Percentiles rank a stretch among this genome's conserved stretches.
These are phyloP conservation scores for Coemansia javaensis DNA, from an alignment of 192 early-diverging fungal species.

Conservation along the genomic window DNA sequence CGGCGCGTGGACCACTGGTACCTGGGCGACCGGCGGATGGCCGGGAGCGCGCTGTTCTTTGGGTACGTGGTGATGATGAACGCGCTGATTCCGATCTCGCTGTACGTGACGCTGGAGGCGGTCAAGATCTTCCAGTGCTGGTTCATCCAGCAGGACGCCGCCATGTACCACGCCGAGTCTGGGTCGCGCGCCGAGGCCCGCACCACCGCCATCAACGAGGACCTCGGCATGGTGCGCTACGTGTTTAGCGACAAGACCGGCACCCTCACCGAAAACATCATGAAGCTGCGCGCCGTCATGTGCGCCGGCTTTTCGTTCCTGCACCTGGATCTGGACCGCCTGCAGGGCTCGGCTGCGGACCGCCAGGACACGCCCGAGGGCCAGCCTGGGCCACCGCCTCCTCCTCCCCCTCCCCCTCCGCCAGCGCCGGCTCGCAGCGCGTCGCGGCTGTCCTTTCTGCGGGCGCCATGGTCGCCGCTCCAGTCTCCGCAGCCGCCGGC, in stretches of 20 bases:
- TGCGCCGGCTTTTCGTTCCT: constrained; percentile 58
- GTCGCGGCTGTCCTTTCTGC: constrained; percentile 19
- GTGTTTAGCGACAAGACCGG: constrained; percentile 91
- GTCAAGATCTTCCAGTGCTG: constrained; percentile 66
- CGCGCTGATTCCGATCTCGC: constrained; percentile 81
- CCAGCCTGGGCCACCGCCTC: too few relatives aligned
- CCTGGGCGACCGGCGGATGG: constrained; percentile 24
- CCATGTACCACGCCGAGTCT: constrained; percentile 69
- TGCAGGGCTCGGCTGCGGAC: constrained; percentile 5
- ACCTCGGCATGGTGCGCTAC: constrained; percentile 81
- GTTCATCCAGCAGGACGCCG: constrained; percentile 73
- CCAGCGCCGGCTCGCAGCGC: background rate
- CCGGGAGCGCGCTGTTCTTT: constrained; percentile 46
- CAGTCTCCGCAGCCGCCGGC: too few relatives aligned
- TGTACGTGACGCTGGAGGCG: constrained; percentile 84
- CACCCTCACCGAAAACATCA: constrained; percentile 81
- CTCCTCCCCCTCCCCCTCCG: too few relatives aligned
- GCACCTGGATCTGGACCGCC: constrained; percentile 58
- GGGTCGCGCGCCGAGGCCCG: constrained; percentile 72
- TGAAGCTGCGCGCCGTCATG: constrained; percentile 70
- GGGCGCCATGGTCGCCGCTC: too few relatives aligned
- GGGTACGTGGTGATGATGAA: constrained; percentile 78
- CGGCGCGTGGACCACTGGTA: constrained; percentile 52
- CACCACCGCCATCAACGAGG: constrained; percentile 81
- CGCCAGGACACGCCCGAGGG: too few relatives aligned